A percentile compares a stretch with the other conserved stretches of the same genome.
Conservation (phyloP, 305 asterid species). For the Fraxinus paxiana region DNA sequence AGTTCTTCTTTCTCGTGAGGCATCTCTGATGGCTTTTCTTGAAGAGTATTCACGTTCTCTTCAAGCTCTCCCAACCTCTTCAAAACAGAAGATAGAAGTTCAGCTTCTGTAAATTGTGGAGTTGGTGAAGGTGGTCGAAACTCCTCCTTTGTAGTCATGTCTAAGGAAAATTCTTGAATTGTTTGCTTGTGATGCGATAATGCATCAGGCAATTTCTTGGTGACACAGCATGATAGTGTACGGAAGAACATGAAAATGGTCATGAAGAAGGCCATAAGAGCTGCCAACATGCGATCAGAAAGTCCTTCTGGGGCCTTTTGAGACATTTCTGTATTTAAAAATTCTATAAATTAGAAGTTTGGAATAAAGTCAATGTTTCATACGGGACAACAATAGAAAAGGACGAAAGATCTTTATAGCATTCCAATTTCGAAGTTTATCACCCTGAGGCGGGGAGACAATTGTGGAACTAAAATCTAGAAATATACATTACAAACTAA, state of each 20-base stretch:
- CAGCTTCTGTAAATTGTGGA: constrained; percentile 71
- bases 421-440: not conserved
- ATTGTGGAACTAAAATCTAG: constrained; percentile 2
- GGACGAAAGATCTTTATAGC: not conserved
- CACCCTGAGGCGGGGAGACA: not conserved
- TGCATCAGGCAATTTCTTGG: constrained; percentile 53
- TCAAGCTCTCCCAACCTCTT: constrained; percentile 87
- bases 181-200: constrained; percentile 37
- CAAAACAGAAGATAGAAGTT: constrained; percentile 64
- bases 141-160: constrained; percentile 56
- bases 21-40: constrained; percentile 90
- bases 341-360: not conserved
- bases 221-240: constrained; percentile 40
- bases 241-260: constrained; percentile 53
- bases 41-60: constrained; percentile 69
- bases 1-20: constrained; percentile 93
- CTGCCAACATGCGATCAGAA: constrained; percentile 48
- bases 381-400: not conserved
- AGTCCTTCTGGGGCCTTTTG: constrained; percentile 61
- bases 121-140: constrained; percentile 77
- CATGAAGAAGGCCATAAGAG: constrained; percentile 71
- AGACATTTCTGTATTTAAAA: constrained; percentile 42
- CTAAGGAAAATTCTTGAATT: constrained; percentile 50
- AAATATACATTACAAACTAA: constrained; percentile 26
- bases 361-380: not conserved